Conservation (phyloP, 805 yeast species). For the Candida khao-thaluensis region DNA sequence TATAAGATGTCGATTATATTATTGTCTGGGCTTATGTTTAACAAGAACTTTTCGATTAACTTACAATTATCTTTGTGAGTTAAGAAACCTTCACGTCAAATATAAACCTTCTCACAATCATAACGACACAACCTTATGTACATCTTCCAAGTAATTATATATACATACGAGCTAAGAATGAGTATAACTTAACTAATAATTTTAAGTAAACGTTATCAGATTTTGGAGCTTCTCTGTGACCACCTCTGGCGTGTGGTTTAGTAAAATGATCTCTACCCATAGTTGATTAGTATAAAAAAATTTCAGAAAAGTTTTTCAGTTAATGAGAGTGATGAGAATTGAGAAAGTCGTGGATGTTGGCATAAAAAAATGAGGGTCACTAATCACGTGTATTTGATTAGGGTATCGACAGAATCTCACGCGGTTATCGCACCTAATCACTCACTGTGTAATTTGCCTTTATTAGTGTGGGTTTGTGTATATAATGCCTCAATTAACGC, state of each 20-base stretch:
- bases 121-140: conserved; percentile 2
- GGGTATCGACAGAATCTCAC: neutral
- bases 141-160: conserved; percentile 4
- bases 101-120: neutral
- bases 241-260: conserved; percentile 93
- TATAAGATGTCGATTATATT: neutral
- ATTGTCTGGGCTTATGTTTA: neutral
- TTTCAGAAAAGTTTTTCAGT: conserved; percentile 9
- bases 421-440: neutral
- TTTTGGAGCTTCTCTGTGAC: conserved; percentile 99
- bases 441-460: no score
- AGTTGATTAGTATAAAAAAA: conserved; percentile 4
- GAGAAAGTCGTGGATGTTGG: conserved; percentile 2
- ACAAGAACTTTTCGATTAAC: no score
- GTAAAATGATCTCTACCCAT: conserved; percentile 98
- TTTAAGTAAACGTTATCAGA: conserved; percentile 99
- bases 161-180: conserved; percentile 98
- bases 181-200: conserved; percentile 95
- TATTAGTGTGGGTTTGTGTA: neutral
- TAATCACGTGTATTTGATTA: neutral
- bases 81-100: no score
- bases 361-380: neutral
- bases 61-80: neutral
- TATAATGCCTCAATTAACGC: conserved; percentile 27
- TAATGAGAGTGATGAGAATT: neutral